Conservation (phyloP, 164 flowering plant species). For the Brasenia schreberi region DNA sequence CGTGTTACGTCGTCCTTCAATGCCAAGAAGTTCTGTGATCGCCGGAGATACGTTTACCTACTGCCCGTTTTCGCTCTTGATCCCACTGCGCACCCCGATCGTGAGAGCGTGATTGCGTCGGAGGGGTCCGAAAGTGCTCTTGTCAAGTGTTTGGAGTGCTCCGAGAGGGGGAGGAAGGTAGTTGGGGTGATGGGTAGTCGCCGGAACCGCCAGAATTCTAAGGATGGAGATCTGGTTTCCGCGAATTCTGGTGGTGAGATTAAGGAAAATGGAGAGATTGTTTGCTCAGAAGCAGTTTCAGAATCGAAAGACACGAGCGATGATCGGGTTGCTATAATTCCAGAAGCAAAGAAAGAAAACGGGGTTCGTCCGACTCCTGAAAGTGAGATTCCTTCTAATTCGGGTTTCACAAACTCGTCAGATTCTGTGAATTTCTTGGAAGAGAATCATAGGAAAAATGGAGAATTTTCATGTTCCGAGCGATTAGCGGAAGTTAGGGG, state of each 20-base stretch:
- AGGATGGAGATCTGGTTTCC: background rate
- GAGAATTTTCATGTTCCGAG: background rate
- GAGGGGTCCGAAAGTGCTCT: constrained; percentile 70
- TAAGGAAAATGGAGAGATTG: background rate
- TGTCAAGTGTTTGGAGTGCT: constrained; percentile 72
- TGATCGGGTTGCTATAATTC: too few species aligned
- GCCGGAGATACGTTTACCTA: constrained; percentile 89
- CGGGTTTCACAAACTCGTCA: too few species aligned
- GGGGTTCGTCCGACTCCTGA: background rate
- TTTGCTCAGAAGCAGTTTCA: background rate
- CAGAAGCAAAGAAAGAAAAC: background rate
- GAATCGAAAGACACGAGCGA: background rate
- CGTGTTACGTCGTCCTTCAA: constrained; percentile 59
- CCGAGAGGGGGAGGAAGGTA: constrained; percentile 87
- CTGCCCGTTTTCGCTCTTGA: constrained; percentile 90
- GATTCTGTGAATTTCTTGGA: background rate
- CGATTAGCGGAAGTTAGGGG: background rate
- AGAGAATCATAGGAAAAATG: background rate
- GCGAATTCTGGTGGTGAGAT: background rate
- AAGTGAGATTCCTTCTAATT: too few species aligned
- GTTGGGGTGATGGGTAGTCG: constrained; percentile 55
- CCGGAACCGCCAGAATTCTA: constrained; percentile 6
- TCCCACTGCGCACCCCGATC: constrained; percentile 54
- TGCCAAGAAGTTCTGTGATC: constrained; percentile 91
- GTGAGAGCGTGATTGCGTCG: constrained; percentile 80